Conservation (phyloP, 352 stramenopile species). For the Globisporangium paroecandrum region DNA sequence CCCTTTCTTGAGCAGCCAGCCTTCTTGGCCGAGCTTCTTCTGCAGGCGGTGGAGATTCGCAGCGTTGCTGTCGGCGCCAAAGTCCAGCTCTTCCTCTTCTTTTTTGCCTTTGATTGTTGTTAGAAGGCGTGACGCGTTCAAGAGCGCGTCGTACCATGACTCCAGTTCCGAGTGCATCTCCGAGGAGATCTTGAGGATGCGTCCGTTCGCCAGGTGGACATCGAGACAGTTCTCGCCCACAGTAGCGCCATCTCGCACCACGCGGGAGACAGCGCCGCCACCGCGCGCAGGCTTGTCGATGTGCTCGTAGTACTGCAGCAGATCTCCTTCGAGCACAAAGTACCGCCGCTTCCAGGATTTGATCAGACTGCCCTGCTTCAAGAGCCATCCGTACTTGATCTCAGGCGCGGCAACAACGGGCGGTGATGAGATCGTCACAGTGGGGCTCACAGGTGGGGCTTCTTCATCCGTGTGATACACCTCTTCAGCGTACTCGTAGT, state of each 20-base stretch:
- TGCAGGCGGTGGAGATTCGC: not conserved
- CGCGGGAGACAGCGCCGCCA: conserved; percentile 43
- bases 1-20: conserved; percentile 81
- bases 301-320: conserved; percentile 54
- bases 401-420: not conserved
- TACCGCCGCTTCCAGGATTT: conserved; percentile 68
- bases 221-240: conserved; percentile 27
- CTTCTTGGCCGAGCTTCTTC: conserved; percentile 18
- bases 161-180: conserved; percentile 43
- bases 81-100: conserved; percentile 14
- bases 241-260: conserved; percentile 25
- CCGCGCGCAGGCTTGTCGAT: conserved; percentile 33
- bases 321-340: conserved; percentile 53
- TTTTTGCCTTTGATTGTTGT: not conserved
- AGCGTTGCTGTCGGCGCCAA: not conserved
- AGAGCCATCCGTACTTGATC: conserved; percentile 59
- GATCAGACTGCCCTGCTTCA: conserved; percentile 41
- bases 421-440: conserved; percentile 1
- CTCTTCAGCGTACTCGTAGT: not conserved
- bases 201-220: conserved; percentile 47
- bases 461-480: not conserved
- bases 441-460: not conserved
- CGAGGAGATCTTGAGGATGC: conserved; percentile 41
- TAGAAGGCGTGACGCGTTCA: conserved; percentile 18
- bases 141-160: conserved; percentile 46